phyloP scores from a whole-genome alignment of 2,329 filamentous ascomycete genomes.

The Periglandula ipomoeae region DNA sequence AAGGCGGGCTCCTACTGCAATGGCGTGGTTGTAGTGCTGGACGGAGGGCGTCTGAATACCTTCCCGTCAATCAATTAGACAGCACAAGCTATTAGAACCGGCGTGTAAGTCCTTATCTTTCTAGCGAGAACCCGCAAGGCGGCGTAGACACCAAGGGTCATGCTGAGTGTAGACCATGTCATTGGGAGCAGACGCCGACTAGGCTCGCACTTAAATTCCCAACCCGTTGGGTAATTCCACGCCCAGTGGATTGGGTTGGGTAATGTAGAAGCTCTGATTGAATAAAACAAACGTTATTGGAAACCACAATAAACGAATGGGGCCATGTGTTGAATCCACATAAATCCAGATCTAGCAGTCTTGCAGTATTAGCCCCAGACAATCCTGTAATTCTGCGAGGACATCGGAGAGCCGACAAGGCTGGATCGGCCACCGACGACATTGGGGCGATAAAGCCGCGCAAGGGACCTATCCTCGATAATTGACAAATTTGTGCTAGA shows the following conservation, averaged over 20 bases:
- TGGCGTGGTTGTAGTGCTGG: constrained; percentile 51
- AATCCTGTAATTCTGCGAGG: no score
- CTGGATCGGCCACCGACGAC: constrained; percentile 3
- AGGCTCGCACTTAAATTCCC: not conserved
- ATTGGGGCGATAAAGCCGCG: no score
- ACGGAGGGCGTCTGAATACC: constrained; percentile 51
- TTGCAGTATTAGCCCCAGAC: no score
- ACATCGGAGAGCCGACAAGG: no score
- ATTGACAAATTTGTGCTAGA: no score
- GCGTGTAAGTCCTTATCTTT: not conserved
- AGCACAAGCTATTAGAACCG: no score
- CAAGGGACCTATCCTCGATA: no score
- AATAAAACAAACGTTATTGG: not conserved
- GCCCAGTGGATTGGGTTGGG: not conserved
- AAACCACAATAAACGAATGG: not conserved
- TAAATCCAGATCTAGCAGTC: no score
- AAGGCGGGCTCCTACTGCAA: constrained; percentile 58
- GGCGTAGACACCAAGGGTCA: no score
- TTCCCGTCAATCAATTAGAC: constrained; percentile 44
- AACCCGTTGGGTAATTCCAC: not conserved
- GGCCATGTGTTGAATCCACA: not conserved
- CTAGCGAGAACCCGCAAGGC: not conserved
- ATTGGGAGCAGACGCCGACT: not conserved
- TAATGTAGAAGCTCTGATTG: no score
- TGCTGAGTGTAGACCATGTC: no score